Evolutionary conservation across 139 green algal species (phyloP).

Genomic region (Tetradesmus lagerheimii): DNA sequence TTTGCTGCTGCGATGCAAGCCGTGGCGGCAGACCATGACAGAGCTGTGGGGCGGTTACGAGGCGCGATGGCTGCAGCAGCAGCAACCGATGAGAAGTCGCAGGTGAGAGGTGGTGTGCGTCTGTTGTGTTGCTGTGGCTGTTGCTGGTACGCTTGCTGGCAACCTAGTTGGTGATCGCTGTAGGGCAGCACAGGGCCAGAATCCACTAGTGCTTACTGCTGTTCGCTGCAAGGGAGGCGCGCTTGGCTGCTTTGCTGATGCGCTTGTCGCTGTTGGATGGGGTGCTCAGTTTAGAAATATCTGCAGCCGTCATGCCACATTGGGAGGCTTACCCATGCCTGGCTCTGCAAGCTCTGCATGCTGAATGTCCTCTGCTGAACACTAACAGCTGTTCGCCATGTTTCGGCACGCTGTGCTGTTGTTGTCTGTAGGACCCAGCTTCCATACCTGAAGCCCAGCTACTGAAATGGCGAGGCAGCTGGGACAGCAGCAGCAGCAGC

Average conservation of each 20-base stretch:
- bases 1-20: not conserved
- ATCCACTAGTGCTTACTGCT: too few relatives aligned
- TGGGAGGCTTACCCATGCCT: too few relatives aligned
- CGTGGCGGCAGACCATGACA: not conserved
- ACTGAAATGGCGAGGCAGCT: conserved; percentile 21
- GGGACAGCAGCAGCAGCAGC: conserved; percentile 22
- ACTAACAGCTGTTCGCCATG: not conserved
- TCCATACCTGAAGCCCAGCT: conserved; percentile 11
- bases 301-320: too few relatives aligned
- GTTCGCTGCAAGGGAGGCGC: too few relatives aligned
- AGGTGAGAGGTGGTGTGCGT: not conserved
- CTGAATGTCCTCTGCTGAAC: not conserved
- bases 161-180: too few relatives aligned
- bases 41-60: not conserved
- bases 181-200: too few relatives aligned
- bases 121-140: not conserved
- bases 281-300: too few relatives aligned
- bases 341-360: not conserved
- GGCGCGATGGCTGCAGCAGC: conserved; percentile 17
- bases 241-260: too few relatives aligned
- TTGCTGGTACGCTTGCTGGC: too few relatives aligned
- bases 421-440: not conserved
- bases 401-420: not conserved
- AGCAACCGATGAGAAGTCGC: not conserved
- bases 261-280: not conserved